These are phyloP conservation scores for Solanum gracilifrons DNA, from an alignment of 257 asterid species.

Conservation along the genomic window DNA sequence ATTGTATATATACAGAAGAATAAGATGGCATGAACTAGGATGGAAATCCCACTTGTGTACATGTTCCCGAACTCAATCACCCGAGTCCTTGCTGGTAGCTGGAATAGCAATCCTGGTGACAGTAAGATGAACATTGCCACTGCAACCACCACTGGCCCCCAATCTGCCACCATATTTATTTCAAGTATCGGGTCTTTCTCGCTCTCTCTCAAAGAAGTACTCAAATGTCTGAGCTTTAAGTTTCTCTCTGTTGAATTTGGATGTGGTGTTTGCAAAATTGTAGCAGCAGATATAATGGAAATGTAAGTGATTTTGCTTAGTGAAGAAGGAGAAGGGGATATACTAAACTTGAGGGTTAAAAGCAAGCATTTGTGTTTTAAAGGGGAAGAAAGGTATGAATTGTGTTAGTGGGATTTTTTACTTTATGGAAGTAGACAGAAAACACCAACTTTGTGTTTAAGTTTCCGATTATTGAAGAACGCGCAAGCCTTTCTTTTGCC, in stretches of 20 bases:
- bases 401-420: slow-evolving; percentile 30
- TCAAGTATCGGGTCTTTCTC: background rate
- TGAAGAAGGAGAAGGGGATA: slow-evolving; percentile 43
- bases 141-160: slow-evolving; percentile 96
- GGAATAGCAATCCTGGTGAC: slow-evolving; percentile 86
- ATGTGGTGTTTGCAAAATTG: background rate
- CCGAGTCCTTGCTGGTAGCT: slow-evolving; percentile 71
- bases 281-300: background rate
- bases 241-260: background rate
- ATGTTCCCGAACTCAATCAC: slow-evolving; percentile 81
- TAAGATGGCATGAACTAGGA: slow-evolving; percentile 65
- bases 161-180: slow-evolving; percentile 32
- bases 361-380: slow-evolving; percentile 26
- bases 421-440: slow-evolving; percentile 28
- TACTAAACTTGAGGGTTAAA: slow-evolving; percentile 44
- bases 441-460: slow-evolving; percentile 6
- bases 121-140: slow-evolving; percentile 79
- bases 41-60: slow-evolving; percentile 86
- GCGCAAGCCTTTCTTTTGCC: background rate
- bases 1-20: slow-evolving; percentile 82
- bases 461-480: background rate
- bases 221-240: background rate
- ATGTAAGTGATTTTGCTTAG: slow-evolving; percentile 32
- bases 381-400: slow-evolving; percentile 41
- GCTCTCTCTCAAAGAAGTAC: background rate